Percentiles rank a stretch among this genome's conserved stretches.
phyloP scores from a whole-genome alignment of 75 land plant genomes.

The Gnetum montanum region DNA sequence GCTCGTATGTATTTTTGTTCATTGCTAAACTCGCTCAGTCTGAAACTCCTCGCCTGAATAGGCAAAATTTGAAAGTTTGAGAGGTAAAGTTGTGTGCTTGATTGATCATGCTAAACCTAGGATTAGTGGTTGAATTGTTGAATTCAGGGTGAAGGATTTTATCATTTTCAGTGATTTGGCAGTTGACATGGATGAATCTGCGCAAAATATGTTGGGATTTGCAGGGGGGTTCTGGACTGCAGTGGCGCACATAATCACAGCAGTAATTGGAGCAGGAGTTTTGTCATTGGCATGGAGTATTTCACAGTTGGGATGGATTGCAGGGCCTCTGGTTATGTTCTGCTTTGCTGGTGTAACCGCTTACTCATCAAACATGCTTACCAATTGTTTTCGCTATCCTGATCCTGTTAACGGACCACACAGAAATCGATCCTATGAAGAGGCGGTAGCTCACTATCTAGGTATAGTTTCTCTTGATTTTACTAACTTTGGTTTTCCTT shows the following conservation, averaged over 20 bases:
- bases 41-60: too few relatives aligned
- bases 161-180: too few relatives aligned
- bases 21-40: too few relatives aligned
- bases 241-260: slow-evolving; percentile 37
- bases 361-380: slow-evolving; percentile 38
- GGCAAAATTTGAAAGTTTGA: too few relatives aligned
- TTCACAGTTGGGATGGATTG: slow-evolving; percentile 70
- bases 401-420: slow-evolving; percentile 46
- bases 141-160: too few relatives aligned
- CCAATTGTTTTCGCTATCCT: slow-evolving; percentile 66
- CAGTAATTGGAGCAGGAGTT: slow-evolving; percentile 47
- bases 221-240: slow-evolving; percentile 38
- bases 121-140: too few relatives aligned
- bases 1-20: too few relatives aligned
- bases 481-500: too few relatives aligned
- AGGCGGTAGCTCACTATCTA: slow-evolving; percentile 56
- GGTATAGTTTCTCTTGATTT: too few relatives aligned
- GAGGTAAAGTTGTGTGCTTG: too few relatives aligned
- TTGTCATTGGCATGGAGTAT: slow-evolving; percentile 42
- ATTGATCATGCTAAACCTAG: too few relatives aligned
- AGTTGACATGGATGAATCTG: too few relatives aligned
- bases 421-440: slow-evolving; percentile 59
- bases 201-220: not conserved
- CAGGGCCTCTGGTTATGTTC: slow-evolving; percentile 53
- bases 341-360: slow-evolving; percentile 47